Conservation (phyloP, 331 rosid species). For the Rhamnella rubrinervis region DNA sequence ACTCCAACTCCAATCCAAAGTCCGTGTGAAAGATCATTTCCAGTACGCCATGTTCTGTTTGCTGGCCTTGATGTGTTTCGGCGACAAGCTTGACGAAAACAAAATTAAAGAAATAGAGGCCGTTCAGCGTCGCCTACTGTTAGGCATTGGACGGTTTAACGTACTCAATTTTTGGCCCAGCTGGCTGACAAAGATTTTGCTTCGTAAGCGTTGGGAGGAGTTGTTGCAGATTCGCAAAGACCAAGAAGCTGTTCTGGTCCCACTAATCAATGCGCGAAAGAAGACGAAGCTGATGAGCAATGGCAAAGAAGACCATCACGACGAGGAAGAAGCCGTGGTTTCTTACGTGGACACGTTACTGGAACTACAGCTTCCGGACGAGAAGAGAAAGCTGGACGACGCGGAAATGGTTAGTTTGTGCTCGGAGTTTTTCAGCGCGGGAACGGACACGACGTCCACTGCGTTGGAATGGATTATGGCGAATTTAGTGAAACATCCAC, state of each 20-base stretch:
- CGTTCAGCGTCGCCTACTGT: conserved; percentile 32
- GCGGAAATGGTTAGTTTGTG: conserved; percentile 45
- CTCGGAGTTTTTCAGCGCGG: conserved; percentile 51
- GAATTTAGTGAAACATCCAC: conserved; percentile 50
- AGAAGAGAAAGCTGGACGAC: conserved; percentile 43
- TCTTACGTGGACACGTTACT: conserved; percentile 56
- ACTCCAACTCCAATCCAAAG: not conserved
- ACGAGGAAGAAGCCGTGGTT: conserved; percentile 20
- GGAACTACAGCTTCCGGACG: conserved; percentile 45
- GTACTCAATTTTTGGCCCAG: conserved; percentile 48
- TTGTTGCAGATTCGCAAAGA: conserved; percentile 35
- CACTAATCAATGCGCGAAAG: conserved; percentile 50
- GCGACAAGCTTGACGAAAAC: conserved; percentile 49
- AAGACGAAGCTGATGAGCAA: not conserved
- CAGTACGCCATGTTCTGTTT: conserved; percentile 53
- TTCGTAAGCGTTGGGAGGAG: conserved; percentile 48
- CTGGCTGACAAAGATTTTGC: conserved; percentile 37
- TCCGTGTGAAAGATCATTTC: conserved; percentile 39
- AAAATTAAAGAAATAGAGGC: conserved; percentile 42
- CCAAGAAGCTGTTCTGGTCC: conserved; percentile 38
- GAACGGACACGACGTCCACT: conserved; percentile 50
- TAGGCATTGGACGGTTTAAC: conserved; percentile 28
- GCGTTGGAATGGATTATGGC: conserved; percentile 75
- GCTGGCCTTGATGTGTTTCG: conserved; percentile 66
- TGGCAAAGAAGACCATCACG: not conserved